phyloP scores from a whole-genome alignment of 2,329 filamentous ascomycete species.

The Calonectria hawksworthii region DNA sequence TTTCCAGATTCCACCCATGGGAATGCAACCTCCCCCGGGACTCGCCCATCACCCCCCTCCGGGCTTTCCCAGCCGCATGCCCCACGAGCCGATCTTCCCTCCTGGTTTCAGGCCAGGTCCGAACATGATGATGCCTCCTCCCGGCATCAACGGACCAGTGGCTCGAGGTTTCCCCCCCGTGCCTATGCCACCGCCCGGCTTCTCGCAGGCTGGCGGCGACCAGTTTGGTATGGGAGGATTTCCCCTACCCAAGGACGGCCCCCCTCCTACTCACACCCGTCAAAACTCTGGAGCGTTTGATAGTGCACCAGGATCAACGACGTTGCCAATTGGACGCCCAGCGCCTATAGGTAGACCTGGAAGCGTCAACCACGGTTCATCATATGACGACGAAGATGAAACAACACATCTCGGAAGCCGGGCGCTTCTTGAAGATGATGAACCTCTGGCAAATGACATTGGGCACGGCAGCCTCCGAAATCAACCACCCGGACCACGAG shows the following conservation, averaged over 20 bases:
- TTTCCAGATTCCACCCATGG: slow-evolving; percentile 68
- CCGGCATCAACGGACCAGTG: slow-evolving; percentile 61
- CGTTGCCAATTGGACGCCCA: slow-evolving; percentile 84
- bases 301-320: slow-evolving; percentile 61
- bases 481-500: slow-evolving; percentile 64
- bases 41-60: slow-evolving; percentile 55
- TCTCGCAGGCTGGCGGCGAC: slow-evolving; percentile 47
- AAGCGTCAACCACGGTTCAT: slow-evolving; percentile 76
- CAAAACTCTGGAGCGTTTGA: slow-evolving; percentile 82
- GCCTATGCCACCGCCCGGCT: slow-evolving; percentile 55
- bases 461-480: slow-evolving; percentile 56
- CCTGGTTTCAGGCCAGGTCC: slow-evolving; percentile 61
- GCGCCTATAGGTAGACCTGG: slow-evolving; percentile 90
- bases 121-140: slow-evolving; percentile 64
- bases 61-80: slow-evolving; percentile 70
- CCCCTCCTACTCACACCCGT: slow-evolving; percentile 73
- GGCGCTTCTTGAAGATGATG: slow-evolving; percentile 85
- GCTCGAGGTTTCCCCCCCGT: slow-evolving; percentile 60
- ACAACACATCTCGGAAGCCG: slow-evolving; percentile 90
- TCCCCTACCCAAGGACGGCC: slow-evolving; percentile 49
- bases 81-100: slow-evolving; percentile 65
- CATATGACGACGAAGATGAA: slow-evolving; percentile 72
- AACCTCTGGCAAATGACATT: slow-evolving; percentile 57
- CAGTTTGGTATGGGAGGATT: slow-evolving; percentile 52
- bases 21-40: slow-evolving; percentile 63